Conservation (phyloP, 805 yeast genomes). For the Nakazawaea siamensis region DNA sequence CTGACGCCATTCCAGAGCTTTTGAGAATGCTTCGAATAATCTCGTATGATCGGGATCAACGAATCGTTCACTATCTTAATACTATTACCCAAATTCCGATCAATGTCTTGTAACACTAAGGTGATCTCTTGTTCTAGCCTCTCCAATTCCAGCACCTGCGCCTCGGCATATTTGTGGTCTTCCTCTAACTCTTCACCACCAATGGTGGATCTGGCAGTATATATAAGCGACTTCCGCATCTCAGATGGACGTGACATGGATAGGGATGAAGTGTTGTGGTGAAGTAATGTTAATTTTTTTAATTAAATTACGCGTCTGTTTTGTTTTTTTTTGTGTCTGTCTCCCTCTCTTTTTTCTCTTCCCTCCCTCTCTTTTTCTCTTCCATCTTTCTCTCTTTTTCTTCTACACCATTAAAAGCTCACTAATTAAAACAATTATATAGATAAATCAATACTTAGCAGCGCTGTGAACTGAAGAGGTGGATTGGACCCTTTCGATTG, state of each 20-base stretch:
- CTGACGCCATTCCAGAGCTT: constrained; percentile 58
- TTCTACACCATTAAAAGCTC: background rate
- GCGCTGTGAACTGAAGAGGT: constrained; percentile 5
- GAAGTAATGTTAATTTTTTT: too few species aligned
- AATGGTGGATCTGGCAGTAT: constrained; percentile 9
- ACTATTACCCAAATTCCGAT: constrained; percentile 60
- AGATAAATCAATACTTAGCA: constrained; percentile 3
- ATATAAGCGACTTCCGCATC: constrained; percentile 8
- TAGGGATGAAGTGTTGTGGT: too few species aligned
- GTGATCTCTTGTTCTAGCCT: constrained; percentile 76
- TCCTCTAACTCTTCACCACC: constrained; percentile 1
- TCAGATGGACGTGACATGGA: constrained; percentile 1
- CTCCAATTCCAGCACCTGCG: constrained; percentile 36
- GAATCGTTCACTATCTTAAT: constrained; percentile 60
- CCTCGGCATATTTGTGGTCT: constrained; percentile 1
- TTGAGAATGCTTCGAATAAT: constrained; percentile 49
- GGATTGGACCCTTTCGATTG: too few species aligned
- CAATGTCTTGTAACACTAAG: constrained; percentile 68
- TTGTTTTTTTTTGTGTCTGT: background rate
- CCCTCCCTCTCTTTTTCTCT: background rate
- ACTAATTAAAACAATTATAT: background rate
- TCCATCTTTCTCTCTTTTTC: background rate
- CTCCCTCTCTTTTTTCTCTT: background rate
- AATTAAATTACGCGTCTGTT: too few species aligned
- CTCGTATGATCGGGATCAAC: constrained; percentile 58